Evolutionary conservation across 192 early-diverging fungal genomes (phyloP), one percentile per base, ranked within the genome.

Genomic region (Coemansia sp.): DNA sequence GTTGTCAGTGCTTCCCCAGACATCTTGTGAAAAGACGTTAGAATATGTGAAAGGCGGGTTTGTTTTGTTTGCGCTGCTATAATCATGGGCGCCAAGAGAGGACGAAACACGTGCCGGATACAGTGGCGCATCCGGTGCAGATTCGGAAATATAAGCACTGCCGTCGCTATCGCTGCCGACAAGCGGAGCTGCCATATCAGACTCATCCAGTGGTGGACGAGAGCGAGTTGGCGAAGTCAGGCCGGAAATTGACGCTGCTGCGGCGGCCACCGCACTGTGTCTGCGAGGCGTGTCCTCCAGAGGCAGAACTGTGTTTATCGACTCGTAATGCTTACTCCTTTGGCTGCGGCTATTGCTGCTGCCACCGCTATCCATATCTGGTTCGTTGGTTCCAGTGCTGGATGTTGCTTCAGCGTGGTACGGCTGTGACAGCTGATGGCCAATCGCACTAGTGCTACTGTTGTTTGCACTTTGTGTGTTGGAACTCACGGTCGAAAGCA

Each of bases 21-120:
- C 57, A 39, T 67, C 57, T 34, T 63, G 53, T n/a, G 71, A 71
- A 61, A 82, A 82, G 43, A 82, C 75, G 13, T 71, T 75, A 0
- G 80, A 77, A 51, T 82, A 82, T 2, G 80, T 82, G 35, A 82
- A 77, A 23, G 80, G 80, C 57, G 67, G 34, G 25, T 63, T 70
- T 8, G 60, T 60, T 12, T 60, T 59, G 2, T 25, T 52, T 39
- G 12, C 49, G 29, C 30, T 26, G 48, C 61, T 57, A 23, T 20
- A 4, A 18, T 48, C 53, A 16, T 51, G 51, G 25, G 15, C 58
- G 63, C 64, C 61, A 13, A 57, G 28, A 2, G 28, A 33, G 0
- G 18, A 13, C 29, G 55, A 57, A 12, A 7, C 28, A 8, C 18
- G 30, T 31, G 55, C 8, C 20, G 8, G 25, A 25, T 26, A 3